These are phyloP conservation scores for Apophysomyces elegans DNA, from an alignment of 371 early-diverging fungal species.

Conservation along the genomic window DNA sequence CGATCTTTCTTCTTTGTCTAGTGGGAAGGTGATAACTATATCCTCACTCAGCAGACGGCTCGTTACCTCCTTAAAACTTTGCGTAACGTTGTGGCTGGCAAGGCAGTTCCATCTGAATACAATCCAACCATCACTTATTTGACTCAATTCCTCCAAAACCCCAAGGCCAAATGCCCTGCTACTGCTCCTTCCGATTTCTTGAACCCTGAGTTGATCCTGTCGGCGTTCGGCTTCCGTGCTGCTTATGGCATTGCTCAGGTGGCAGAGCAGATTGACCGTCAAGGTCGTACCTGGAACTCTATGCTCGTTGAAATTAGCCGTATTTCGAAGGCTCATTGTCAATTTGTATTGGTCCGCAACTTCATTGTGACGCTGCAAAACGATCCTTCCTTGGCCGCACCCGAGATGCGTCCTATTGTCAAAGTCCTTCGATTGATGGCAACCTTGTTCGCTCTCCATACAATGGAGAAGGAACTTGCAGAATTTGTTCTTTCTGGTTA, in stretches of 20 bases:
- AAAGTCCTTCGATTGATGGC: slow-evolving; percentile 54
- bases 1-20: slow-evolving; percentile 14
- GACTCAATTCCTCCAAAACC: slow-evolving; percentile 52
- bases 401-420: slow-evolving; percentile 42
- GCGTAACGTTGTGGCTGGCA: slow-evolving; percentile 56
- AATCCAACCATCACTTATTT: slow-evolving; percentile 60
- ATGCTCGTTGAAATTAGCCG: slow-evolving; percentile 67
- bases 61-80: slow-evolving; percentile 67
- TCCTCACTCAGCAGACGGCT: slow-evolving; percentile 77
- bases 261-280: slow-evolving; percentile 56
- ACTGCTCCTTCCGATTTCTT: slow-evolving; percentile 50
- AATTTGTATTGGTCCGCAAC: slow-evolving; percentile 63
- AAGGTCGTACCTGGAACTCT: slow-evolving; percentile 68
- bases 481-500: slow-evolving; percentile 66
- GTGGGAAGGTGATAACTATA: slow-evolving; percentile 88
- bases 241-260: slow-evolving; percentile 59
- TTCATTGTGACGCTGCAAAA: slow-evolving; percentile 55
- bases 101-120: slow-evolving; percentile 50
- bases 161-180: slow-evolving; percentile 59
- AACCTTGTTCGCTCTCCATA: slow-evolving; percentile 63
- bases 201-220: slow-evolving; percentile 65
- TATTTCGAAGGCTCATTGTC: slow-evolving; percentile 70
- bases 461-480: slow-evolving; percentile 67
- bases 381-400: slow-evolving; percentile 28
- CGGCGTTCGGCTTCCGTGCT: slow-evolving; percentile 72